These are phyloP conservation scores for Suaeda aralocaspica DNA, from an alignment of 148 eudicot genomes.

Conservation along the genomic window DNA sequence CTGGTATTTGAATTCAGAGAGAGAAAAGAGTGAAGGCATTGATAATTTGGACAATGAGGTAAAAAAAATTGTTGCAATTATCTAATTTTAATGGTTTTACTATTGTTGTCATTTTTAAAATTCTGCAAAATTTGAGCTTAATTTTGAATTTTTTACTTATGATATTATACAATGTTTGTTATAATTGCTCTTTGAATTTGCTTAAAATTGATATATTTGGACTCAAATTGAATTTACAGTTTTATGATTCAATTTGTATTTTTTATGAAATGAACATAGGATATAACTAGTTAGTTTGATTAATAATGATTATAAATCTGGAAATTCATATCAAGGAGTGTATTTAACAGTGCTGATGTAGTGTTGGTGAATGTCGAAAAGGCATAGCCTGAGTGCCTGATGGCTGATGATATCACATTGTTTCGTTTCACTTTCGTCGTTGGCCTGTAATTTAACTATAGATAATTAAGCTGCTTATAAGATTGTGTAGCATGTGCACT, in stretches of 20 bases:
- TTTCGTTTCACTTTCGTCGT: too few species aligned
- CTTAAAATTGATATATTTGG: neutral
- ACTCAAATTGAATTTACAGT: neutral
- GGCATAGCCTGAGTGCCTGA: too few species aligned
- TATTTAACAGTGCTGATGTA: too few species aligned
- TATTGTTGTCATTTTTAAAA: neutral
- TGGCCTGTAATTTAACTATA: too few species aligned
- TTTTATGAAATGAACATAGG: too few species aligned
- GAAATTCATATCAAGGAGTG: too few species aligned
- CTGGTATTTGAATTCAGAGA: constrained; percentile 33
- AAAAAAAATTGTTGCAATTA: neutral
- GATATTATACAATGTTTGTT: too few species aligned
- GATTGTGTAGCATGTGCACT: neutral
- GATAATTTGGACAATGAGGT: constrained; percentile 49
- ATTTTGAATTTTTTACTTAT: neutral
- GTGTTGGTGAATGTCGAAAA: too few species aligned
- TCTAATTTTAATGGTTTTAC: neutral
- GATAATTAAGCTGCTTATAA: neutral
- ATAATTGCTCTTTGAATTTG: neutral
- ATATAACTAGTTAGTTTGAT: too few species aligned
- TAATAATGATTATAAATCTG: too few species aligned
- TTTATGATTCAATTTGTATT: too few species aligned
- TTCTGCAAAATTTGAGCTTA: neutral
- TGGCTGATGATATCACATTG: too few species aligned
- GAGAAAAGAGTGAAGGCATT: constrained; percentile 50